These are phyloP conservation scores for Ophiostoma ulmi DNA, from an alignment of 2,329 filamentous ascomycete genomes.

Conservation along the genomic window DNA sequence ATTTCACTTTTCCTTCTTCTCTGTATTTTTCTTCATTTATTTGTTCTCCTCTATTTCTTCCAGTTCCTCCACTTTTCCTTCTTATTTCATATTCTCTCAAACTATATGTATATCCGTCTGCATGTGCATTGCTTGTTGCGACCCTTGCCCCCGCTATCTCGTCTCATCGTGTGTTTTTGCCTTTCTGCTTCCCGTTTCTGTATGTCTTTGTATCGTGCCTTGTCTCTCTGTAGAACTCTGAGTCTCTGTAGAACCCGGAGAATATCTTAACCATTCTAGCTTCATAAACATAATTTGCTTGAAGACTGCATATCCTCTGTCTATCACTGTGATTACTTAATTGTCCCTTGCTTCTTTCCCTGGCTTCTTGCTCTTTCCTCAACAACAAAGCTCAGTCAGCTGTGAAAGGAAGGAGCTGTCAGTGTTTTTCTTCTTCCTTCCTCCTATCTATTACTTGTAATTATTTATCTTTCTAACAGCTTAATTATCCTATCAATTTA, in stretches of 20 bases:
- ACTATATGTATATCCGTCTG: not conserved
- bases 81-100: not conserved
- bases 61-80: not conserved
- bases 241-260: no score
- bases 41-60: not conserved
- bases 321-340: not conserved
- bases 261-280: no score
- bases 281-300: no score
- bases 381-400: not conserved
- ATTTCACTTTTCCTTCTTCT: not conserved
- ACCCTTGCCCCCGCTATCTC: not conserved
- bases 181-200: not conserved
- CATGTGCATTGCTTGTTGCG: slow-evolving; percentile 1
- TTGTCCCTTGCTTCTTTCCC: not conserved
- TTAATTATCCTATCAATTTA: not conserved
- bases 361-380: not conserved
- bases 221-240: no score
- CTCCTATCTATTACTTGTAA: not conserved
- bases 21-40: not conserved
- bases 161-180: not conserved
- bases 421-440: not conserved
- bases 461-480: not conserved
- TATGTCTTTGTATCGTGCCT: not conserved
- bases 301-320: no score
- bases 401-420: not conserved